These are phyloP conservation scores for Ceratocystis papillata DNA, from an alignment of 2,329 filamentous ascomycete species.

Conservation along the genomic window DNA sequence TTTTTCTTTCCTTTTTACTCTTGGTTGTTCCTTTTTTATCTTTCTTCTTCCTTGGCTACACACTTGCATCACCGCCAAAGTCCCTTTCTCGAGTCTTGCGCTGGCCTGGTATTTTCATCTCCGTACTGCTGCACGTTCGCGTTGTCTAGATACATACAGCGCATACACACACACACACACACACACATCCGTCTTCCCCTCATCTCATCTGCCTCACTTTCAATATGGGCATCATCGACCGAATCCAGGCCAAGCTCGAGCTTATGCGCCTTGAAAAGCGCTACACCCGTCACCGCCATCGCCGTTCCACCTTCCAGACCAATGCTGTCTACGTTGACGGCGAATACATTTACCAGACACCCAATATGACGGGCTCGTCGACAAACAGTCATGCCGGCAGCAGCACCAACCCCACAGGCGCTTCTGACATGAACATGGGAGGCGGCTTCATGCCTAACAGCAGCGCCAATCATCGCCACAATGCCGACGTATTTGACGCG, in stretches of 20 bases:
- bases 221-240: slow-evolving; percentile 45
- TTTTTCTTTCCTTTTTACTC: neutral
- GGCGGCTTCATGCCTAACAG: neutral
- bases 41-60: slow-evolving; percentile 8
- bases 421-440: neutral
- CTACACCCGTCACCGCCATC: slow-evolving; percentile 77
- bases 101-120: neutral
- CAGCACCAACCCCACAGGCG: neutral
- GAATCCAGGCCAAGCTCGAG: slow-evolving; percentile 63
- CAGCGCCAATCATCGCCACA: neutral
- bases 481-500: neutral
- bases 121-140: neutral
- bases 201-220: slow-evolving; percentile 24
- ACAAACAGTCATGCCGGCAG: neutral
- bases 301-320: slow-evolving; percentile 79
- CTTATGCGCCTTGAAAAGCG: slow-evolving; percentile 91
- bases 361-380: slow-evolving; percentile 48
- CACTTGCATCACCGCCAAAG: neutral
- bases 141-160: no score
- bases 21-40: neutral
- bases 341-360: slow-evolving; percentile 76
- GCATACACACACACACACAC: neutral
- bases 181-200: neutral
- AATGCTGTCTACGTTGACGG: slow-evolving; percentile 89
- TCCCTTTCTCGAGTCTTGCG: neutral